Percentiles rank a stretch among this genome's conserved stretches.
phyloP scores from a whole-genome alignment of 2,329 filamentous ascomycete genomes.

The Neoscytalidium dimidiatum region DNA sequence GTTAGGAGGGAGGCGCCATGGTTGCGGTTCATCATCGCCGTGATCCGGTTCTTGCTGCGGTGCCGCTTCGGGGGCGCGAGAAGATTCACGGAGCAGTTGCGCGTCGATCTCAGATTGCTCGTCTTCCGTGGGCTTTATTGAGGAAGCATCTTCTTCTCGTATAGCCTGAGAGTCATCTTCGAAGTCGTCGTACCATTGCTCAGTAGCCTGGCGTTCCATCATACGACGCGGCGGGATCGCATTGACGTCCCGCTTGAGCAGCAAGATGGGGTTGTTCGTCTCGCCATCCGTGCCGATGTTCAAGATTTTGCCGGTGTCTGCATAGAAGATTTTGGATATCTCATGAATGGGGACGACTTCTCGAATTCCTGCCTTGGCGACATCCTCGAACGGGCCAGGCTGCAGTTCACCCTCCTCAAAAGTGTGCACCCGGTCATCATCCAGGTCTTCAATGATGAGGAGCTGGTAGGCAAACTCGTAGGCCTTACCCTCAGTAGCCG shows the following conservation, averaged over 20 bases:
- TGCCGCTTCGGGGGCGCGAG: slow-evolving; percentile 24
- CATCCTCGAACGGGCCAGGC: slow-evolving; percentile 61
- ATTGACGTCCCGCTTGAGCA: slow-evolving; percentile 71
- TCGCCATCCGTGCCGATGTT: slow-evolving; percentile 74
- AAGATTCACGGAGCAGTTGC: slow-evolving; percentile 47
- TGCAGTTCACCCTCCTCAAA: slow-evolving; percentile 62
- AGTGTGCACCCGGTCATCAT: slow-evolving; percentile 69
- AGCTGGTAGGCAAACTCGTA: slow-evolving; percentile 79
- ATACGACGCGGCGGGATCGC: slow-evolving; percentile 63
- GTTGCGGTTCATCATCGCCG: slow-evolving; percentile 30
- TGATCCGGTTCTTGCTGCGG: slow-evolving; percentile 21
- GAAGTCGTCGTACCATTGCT: slow-evolving; percentile 39
- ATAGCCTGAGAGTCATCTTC: slow-evolving; percentile 24
- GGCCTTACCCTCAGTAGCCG: slow-evolving; percentile 44
- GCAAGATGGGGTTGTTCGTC: slow-evolving; percentile 70
- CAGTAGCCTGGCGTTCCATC: slow-evolving; percentile 45
- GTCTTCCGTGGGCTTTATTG: slow-evolving; percentile 21
- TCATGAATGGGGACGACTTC: slow-evolving; percentile 70
- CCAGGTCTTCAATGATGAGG: slow-evolving; percentile 78
- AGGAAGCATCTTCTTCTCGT: not conserved
- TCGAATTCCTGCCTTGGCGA: slow-evolving; percentile 63
- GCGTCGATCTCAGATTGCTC: slow-evolving; percentile 49
- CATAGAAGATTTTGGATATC: slow-evolving; percentile 90
- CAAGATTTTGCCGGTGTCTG: slow-evolving; percentile 84
- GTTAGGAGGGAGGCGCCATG: slow-evolving; percentile 68